phyloP scores from a whole-genome alignment of 257 asterid genomes.

The Rehmannia glutinosa region DNA sequence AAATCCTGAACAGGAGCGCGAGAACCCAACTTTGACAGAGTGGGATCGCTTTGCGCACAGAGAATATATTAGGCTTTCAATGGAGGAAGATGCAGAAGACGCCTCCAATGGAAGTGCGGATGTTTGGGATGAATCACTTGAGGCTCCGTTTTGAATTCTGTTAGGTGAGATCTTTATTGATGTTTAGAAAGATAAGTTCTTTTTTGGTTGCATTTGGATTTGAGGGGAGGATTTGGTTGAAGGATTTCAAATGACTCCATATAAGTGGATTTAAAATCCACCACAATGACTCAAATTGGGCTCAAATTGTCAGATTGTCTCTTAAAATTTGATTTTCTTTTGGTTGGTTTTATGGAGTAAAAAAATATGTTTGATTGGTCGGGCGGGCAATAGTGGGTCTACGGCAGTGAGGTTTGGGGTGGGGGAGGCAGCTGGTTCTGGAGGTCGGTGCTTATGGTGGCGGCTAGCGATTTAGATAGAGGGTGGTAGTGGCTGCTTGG shows the following conservation, averaged over 20 bases:
- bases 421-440: background rate
- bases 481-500: constrained; percentile 7
- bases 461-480: background rate
- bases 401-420: background rate
- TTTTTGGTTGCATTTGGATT: background rate
- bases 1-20: constrained; percentile 72
- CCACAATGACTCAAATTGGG: too few relatives aligned
- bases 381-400: background rate
- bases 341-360: background rate
- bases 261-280: too few relatives aligned
- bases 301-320: too few relatives aligned
- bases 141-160: constrained; percentile 86
- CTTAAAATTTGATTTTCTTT: constrained; percentile 1
- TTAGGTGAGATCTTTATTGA: constrained; percentile 37
- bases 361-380: background rate
- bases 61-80: constrained; percentile 97
- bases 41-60: constrained; percentile 99
- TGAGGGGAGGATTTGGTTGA: too few relatives aligned
- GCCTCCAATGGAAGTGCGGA: constrained; percentile 99
- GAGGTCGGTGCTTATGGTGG: background rate
- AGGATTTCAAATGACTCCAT: background rate
- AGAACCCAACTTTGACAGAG: constrained; percentile 96
- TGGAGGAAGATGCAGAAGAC: constrained; percentile 99
- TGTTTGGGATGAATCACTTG: constrained; percentile 98
- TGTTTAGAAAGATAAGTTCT: constrained; percentile 6